Percentiles rank a stretch among this genome's conserved stretches.
phyloP scores from a whole-genome alignment of 441 rosid genomes.

The Adansonia madagascariensis region DNA sequence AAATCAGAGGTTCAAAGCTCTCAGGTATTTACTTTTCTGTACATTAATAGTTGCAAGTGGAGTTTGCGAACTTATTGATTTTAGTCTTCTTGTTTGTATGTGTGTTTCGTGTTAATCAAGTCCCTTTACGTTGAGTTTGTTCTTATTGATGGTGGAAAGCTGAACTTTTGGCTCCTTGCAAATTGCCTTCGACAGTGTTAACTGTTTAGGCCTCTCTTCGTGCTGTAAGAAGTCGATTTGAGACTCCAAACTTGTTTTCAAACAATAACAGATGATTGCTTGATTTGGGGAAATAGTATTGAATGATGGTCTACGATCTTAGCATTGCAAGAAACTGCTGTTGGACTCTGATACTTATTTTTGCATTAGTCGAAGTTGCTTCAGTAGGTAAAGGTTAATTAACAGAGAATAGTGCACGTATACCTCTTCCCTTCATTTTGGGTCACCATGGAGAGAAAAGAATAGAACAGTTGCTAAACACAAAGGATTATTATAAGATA shows the following conservation, averaged over 20 bases:
- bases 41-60: conserved; percentile 5
- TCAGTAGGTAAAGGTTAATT: not conserved
- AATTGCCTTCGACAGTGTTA: not conserved
- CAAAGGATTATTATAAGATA: no score
- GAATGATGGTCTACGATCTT: not conserved
- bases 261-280: not conserved
- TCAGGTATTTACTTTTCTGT: conserved; percentile 39
- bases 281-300: not conserved
- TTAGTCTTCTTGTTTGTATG: not conserved
- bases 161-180: not conserved
- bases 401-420: not conserved
- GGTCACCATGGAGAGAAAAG: no score
- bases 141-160: conserved; percentile 3
- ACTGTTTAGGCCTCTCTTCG: not conserved
- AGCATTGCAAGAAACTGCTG: not conserved
- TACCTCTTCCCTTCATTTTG: not conserved
- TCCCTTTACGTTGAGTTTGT: conserved; percentile 1
- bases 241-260: not conserved
- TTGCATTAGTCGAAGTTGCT: not conserved
- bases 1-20: conserved; percentile 62
- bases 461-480: no score
- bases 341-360: not conserved
- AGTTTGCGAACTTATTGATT: not conserved
- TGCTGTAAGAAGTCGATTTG: not conserved
- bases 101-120: not conserved